Evolutionary conservation across 192 early-diverging fungal genomes (phyloP), one percentile per base, ranked within the genome.

Genomic region (Dissophora ornata): DNA sequence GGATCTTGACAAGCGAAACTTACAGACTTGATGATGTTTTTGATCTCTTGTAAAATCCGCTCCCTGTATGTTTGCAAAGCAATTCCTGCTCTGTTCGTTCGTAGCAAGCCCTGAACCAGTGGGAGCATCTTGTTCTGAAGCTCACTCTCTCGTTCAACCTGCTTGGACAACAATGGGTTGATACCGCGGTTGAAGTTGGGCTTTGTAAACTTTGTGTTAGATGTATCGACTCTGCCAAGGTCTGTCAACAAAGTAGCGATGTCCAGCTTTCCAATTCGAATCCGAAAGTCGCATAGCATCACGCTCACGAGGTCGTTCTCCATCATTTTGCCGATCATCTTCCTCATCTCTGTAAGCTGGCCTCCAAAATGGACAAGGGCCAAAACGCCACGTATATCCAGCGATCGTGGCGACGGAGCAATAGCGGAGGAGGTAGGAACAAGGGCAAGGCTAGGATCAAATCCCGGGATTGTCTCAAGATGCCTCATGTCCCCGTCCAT

Each of bases 1-100:
- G n/a, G n/a, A n/a, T n/a, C 46, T 7, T 47, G 1, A 38, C 12
- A 16, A n/a, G 60, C 74, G 71, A 2, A 41, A 54, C 85, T 78
- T 79, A 95, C 87, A 79, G 91, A 88, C 60, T 94, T 92, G 29
- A 94, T 88, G 45, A 95, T 79, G 12, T 81, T 81, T 24, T 93
- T 94, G 13, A 97, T 81, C 64, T 96, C 93, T 1, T 86, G 71
- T 64, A 93, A 80, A 30, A 97, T 77, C 18, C 81, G 69, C 9
- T 96, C 94, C n/a, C 90, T 86, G 69, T 94, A 97, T 1, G 79
- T 57, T 62, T 93, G 91, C 34, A 99, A 66, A 11, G 93, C 88
- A 32, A 62, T 63, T 28, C 67, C 83, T 7, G 97, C 71, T 32
- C 86, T 80, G 41, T 92, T 89, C 9, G 93, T 92, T 12, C 91